A percentile compares a stretch with the other conserved stretches of the same genome.
These are phyloP conservation scores for Eucalyptus tenuipes DNA, from an alignment of 345 rosid species.

Conservation along the genomic window DNA sequence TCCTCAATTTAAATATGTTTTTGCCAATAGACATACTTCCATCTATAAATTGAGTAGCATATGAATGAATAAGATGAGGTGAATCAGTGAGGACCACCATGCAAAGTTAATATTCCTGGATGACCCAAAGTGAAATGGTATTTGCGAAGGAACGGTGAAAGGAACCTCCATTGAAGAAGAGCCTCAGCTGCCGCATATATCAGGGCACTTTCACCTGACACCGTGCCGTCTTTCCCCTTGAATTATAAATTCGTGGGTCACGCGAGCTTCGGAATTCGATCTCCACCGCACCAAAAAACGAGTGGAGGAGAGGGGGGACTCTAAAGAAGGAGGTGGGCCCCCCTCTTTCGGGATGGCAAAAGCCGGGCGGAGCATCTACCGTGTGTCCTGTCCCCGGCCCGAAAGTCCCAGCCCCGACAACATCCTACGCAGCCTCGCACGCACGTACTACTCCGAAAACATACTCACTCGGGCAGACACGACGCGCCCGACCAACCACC, in stretches of 20 bases:
- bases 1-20: too few relatives aligned
- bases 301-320: background rate
- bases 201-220: rapidly evolving
- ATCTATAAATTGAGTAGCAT: too few relatives aligned
- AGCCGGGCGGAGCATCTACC: background rate
- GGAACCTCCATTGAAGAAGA: rapidly evolving
- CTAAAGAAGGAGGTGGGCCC: background rate
- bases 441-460: background rate
- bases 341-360: background rate
- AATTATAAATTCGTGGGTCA: background rate
- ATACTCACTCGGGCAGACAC: background rate
- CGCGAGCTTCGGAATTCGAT: background rate
- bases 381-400: background rate
- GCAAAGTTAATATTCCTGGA: rapidly evolving
- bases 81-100: rapidly evolving
- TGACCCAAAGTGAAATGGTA: too few relatives aligned
- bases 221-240: background rate
- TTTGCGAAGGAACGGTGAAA: too few relatives aligned
- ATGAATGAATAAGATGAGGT: too few relatives aligned
- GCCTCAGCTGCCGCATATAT: rapidly evolving
- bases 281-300: background rate
- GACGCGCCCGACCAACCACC: background rate
- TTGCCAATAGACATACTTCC: too few relatives aligned
- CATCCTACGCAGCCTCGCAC: background rate
- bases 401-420: background rate